A percentile compares a stretch with the other conserved stretches of the same genome.
Evolutionary conservation across 495 filamentous ascomycete genomes (phyloP).

Genomic region (Rhypophila decipiens): DNA sequence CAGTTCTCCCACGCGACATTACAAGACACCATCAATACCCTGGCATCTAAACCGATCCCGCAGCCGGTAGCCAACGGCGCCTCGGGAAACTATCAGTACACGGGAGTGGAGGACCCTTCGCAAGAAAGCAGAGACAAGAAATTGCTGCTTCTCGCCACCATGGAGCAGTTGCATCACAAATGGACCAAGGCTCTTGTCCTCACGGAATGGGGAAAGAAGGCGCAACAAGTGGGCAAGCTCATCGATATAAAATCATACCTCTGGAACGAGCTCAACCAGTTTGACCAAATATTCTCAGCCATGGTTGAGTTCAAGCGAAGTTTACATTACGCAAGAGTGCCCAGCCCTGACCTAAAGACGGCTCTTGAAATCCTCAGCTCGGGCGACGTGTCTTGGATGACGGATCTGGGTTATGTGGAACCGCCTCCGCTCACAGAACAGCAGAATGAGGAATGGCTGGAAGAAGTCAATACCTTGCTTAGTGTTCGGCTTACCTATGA

Average conservation of each 20-base stretch:
- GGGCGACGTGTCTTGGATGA: conserved; percentile 67
- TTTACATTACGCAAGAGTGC: conserved; percentile 58
- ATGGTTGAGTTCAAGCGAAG: conserved; percentile 65
- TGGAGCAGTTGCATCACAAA: conserved; percentile 45
- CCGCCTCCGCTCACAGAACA: conserved; percentile 60
- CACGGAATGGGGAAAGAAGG: conserved; percentile 77
- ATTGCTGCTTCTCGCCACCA: conserved; percentile 63
- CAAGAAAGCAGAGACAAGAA: conserved; percentile 74
- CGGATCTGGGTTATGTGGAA: conserved; percentile 74
- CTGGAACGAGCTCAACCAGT: conserved; percentile 50
- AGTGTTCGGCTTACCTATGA: conserved; percentile 72
- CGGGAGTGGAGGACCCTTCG: conserved; percentile 46
- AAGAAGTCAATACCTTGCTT: conserved; percentile 76
- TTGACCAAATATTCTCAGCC: conserved; percentile 48
- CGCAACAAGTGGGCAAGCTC: conserved; percentile 66
- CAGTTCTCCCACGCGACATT: conserved; percentile 78
- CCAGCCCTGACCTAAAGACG: conserved; percentile 84
- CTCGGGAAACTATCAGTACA: conserved; percentile 10
- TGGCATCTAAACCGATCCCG: conserved; percentile 59
- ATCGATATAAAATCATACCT: conserved; percentile 79
- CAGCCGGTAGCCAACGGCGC: conserved; percentile 46
- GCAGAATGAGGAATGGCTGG: conserved; percentile 60
- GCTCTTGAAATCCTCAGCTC: conserved; percentile 76
- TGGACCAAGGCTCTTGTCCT: conserved; percentile 91
- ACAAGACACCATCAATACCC: conserved; percentile 57